phyloP scores from a whole-genome alignment of 2,329 filamentous ascomycete genomes.

The Pseudogymnoascus sp. region DNA sequence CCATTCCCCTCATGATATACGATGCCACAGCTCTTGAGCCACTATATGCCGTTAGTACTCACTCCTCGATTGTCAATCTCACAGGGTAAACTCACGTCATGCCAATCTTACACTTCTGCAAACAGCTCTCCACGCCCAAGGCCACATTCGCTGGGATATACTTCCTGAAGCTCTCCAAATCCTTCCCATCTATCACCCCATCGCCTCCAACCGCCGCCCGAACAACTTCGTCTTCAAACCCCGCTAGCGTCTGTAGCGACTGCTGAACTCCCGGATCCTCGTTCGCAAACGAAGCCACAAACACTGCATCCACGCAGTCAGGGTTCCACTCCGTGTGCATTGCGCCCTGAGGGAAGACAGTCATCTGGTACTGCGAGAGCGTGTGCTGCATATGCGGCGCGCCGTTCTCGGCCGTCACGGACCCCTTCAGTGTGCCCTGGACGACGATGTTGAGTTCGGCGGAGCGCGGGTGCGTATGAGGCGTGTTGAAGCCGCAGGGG shows the following conservation, averaged over 20 bases:
- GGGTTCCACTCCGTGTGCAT: slow-evolving; percentile 19
- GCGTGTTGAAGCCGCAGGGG: slow-evolving; percentile 26
- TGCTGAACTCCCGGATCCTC: slow-evolving; percentile 32
- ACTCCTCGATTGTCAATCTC: neutral
- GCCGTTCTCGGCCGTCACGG: slow-evolving; percentile 17
- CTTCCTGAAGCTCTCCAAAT: slow-evolving; percentile 27
- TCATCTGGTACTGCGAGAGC: slow-evolving; percentile 14
- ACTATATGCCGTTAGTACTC: neutral
- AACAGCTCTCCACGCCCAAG: slow-evolving; percentile 36
- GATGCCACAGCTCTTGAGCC: neutral
- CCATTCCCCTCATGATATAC: neutral
- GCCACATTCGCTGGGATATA: slow-evolving; percentile 35
- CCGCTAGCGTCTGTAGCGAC: slow-evolving; percentile 32
- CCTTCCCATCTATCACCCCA: slow-evolving; percentile 23
- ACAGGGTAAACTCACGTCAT: slow-evolving; percentile 21
- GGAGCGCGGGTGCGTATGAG: slow-evolving; percentile 28
- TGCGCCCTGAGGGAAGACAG: slow-evolving; percentile 26
- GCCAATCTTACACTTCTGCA: slow-evolving; percentile 33
- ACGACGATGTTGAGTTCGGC: slow-evolving; percentile 18
- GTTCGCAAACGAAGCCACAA: slow-evolving; percentile 15
- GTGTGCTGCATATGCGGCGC: slow-evolving; percentile 13
- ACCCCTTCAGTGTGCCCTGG: slow-evolving; percentile 13
- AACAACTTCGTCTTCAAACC: slow-evolving; percentile 28
- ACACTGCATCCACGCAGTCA: slow-evolving; percentile 18
- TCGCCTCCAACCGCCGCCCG: slow-evolving; percentile 24